Base-by-base conservation (phyloP, 164 flowering plant species). In the Umbellularia californica region DNA sequence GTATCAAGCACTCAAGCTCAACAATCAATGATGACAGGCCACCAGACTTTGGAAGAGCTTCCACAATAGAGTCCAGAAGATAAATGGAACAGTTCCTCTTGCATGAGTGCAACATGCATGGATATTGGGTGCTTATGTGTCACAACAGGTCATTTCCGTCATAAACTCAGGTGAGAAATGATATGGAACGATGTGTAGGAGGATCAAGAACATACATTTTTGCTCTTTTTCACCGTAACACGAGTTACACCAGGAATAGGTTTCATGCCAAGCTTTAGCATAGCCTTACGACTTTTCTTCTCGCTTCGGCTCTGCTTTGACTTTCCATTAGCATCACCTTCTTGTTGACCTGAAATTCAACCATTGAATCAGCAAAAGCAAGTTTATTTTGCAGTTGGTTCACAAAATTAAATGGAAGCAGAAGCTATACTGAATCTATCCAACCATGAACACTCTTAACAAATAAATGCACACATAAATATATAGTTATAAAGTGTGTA, bases 261-360 rank as follows among this genome's bases (percentile, higher is more conserved):
- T 74, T 82, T 82, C 84, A 82, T 82, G 51, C 84, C 84, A 35
- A 82, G 82, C 81, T 82, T 82, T 60, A 82, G 60, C 84, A 82
- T 79, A 12, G 84, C 84, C 71, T 79, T 82, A 35, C 82, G 84
- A 76, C 84, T 82, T 75, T 79, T 80, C 72, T 79, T 80, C 65
- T 82, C 84, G 19, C 80, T 82, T 74, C 81, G 78, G 69, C 83
- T 82, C 79, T 82, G 85, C 78, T 82, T 82, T 74, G 81, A 80
- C 79, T 79, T 76, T 22, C 83, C 83, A 71, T 68, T 72, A 71
- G 76, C 82, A 81, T 82, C 80, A 20, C 77, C 79, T 65, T 78
- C 71, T 70, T 70, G 77, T 47, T 65, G 75, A 35, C 77, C 84
- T 82, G 80, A 55, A 55, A 55, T 55, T 15, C 23, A 62, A 58